Conservation (phyloP, 805 yeast species). For the Nakazawaea peltata region DNA sequence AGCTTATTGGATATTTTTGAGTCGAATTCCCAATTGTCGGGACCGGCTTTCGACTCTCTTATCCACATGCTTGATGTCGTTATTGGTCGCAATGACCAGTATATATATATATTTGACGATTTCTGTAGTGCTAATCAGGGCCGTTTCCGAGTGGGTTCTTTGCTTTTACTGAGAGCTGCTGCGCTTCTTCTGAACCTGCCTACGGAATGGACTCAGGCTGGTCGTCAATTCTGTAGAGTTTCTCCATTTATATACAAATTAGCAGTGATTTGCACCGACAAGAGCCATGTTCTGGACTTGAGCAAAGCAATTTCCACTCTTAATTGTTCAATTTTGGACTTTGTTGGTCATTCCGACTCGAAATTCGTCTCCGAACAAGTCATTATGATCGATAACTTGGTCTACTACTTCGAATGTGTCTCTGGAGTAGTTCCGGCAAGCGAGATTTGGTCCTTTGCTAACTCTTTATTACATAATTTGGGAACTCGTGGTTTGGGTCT, state of each 20-base stretch:
- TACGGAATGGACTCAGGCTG: constrained; percentile 51
- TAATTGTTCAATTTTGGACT: constrained; percentile 27
- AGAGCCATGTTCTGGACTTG: constrained; percentile 10
- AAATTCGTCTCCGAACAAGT: constrained; percentile 53
- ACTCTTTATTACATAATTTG: constrained; percentile 41
- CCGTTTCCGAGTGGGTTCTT: constrained; percentile 1
- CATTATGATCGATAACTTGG: constrained; percentile 52
- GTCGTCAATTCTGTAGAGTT: constrained; percentile 57
- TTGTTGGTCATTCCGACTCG: constrained; percentile 39
- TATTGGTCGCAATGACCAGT: constrained; percentile 59
- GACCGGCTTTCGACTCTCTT: constrained; percentile 42
- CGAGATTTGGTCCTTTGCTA: constrained; percentile 32
- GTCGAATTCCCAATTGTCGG: constrained; percentile 19
- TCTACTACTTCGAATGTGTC: constrained; percentile 41
- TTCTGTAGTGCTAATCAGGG: constrained; percentile 28
- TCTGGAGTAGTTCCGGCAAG: constrained; percentile 28
- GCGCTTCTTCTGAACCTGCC: constrained; percentile 39
- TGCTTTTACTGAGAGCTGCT: constrained; percentile 13
- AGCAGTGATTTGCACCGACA: constrained; percentile 19
- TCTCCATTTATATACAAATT: constrained; percentile 42
- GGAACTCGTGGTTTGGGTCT: constrained; percentile 50
- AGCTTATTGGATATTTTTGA: constrained; percentile 29
- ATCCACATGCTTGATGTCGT: constrained; percentile 55
- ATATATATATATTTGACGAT: constrained; percentile 46
- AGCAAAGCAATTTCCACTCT: constrained; percentile 18